These are phyloP conservation scores for Cicer cuneatum DNA, from an alignment of 306 rosid genomes.

Conservation along the genomic window DNA sequence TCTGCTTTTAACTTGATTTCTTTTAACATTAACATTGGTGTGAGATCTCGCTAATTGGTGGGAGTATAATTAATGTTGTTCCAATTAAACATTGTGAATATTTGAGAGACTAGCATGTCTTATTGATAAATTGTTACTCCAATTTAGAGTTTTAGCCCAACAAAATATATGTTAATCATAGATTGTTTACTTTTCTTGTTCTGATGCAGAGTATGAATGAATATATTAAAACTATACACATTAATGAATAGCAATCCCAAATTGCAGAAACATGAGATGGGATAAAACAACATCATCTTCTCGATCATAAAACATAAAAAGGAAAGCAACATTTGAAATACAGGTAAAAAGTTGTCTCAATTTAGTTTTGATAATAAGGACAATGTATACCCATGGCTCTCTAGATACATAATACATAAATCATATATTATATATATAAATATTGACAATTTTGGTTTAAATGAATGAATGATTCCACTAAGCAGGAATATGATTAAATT, in stretches of 20 bases:
- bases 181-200: too few species aligned
- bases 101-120: too few species aligned
- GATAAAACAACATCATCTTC: not conserved
- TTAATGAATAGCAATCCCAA: not conserved
- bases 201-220: too few species aligned
- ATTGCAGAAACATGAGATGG: not conserved
- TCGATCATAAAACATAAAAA: not conserved
- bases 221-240: not conserved
- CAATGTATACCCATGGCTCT: conserved; percentile 34
- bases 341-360: not conserved
- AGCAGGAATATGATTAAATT: conserved; percentile 43
- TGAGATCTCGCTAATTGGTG: too few species aligned
- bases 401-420: not conserved
- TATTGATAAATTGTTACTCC: too few species aligned
- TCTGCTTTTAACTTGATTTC: too few species aligned
- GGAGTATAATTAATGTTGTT: too few species aligned
- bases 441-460: not conserved
- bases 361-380: conserved; percentile 25
- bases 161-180: too few species aligned
- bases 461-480: not conserved
- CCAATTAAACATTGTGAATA: too few species aligned
- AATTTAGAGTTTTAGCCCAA: too few species aligned
- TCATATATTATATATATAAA: not conserved
- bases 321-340: conserved; percentile 23
- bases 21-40: too few species aligned